phyloP scores from a whole-genome alignment of 352 stramenopile species.

The Pythium monospermum region DNA sequence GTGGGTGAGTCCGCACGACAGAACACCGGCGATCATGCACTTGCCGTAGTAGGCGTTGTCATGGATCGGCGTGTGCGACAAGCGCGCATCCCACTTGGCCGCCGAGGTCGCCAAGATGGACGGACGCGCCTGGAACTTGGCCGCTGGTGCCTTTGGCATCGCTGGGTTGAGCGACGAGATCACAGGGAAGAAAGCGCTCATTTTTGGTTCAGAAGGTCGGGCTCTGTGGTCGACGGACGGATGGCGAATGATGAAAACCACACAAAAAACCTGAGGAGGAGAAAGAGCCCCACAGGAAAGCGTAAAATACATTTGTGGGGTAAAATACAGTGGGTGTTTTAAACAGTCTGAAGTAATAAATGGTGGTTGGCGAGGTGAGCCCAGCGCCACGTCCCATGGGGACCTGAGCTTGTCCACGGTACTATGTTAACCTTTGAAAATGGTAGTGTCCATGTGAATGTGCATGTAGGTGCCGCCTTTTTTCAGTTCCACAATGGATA shows the following conservation, averaged over 20 bases:
- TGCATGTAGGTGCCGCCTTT: too few relatives aligned
- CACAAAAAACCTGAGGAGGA: constrained; percentile 6
- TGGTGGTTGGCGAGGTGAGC: too few relatives aligned
- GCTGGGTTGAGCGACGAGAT: constrained; percentile 68
- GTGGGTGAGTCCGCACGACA: constrained; percentile 92
- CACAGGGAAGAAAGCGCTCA: constrained; percentile 76
- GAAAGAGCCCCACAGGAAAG: constrained; percentile 13
- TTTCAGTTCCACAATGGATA: too few relatives aligned
- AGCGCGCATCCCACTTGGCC: constrained; percentile 75
- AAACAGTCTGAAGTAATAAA: constrained; percentile 14
- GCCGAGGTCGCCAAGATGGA: constrained; percentile 69
- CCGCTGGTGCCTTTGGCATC: constrained; percentile 36
- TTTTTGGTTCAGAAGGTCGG: constrained; percentile 19
- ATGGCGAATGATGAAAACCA: constrained; percentile 55
- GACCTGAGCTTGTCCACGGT: too few relatives aligned
- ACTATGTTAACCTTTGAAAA: too few relatives aligned
- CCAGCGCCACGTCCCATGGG: too few relatives aligned
- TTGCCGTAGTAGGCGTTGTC: constrained; percentile 92
- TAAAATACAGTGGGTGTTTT: constrained; percentile 25
- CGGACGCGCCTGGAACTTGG: constrained; percentile 38
- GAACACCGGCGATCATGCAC: constrained; percentile 91
- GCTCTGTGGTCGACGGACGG: constrained; percentile 42
- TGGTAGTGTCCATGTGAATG: too few relatives aligned
- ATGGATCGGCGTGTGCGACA: constrained; percentile 77
- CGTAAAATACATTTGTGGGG: constrained; percentile 20